Conservation (phyloP, 768 basidiomycete genomes). For the Termitomyces heimii region DNA sequence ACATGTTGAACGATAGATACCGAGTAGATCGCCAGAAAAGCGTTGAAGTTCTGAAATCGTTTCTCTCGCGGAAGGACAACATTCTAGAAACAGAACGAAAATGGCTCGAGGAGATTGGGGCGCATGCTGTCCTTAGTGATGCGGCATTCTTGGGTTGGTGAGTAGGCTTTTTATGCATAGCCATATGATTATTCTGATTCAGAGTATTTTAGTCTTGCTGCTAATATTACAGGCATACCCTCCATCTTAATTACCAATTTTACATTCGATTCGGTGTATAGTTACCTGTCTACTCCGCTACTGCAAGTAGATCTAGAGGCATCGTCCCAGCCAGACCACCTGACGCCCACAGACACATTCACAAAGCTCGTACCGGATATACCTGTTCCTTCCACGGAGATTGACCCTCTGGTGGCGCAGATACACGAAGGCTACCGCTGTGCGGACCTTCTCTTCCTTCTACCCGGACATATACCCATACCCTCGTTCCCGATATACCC, state of each 20-base stretch:
- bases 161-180: slow-evolving; percentile 14
- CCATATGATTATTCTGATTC: neutral
- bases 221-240: slow-evolving; percentile 57
- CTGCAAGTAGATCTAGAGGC: slow-evolving; percentile 29
- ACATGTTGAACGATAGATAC: slow-evolving; percentile 36
- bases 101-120: slow-evolving; percentile 49
- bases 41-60: slow-evolving; percentile 52
- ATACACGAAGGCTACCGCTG: slow-evolving; percentile 61
- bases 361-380: slow-evolving; percentile 39
- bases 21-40: slow-evolving; percentile 71
- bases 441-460: slow-evolving; percentile 62
- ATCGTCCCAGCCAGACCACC: slow-evolving; percentile 10
- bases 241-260: slow-evolving; percentile 77
- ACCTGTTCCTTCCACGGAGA: slow-evolving; percentile 42
- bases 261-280: slow-evolving; percentile 80
- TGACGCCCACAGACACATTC: slow-evolving; percentile 11
- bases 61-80: slow-evolving; percentile 48
- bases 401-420: slow-evolving; percentile 60
- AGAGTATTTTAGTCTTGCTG: slow-evolving; percentile 46
- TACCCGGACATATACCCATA: slow-evolving; percentile 73
- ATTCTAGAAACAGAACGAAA: slow-evolving; percentile 47
- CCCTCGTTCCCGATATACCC: slow-evolving; percentile 58
- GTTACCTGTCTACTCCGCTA: slow-evolving; percentile 59
- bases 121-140: slow-evolving; percentile 66
- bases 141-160: slow-evolving; percentile 77